Evolutionary conservation across 371 early-diverging fungal species (phyloP).

Genomic region (Fennellomyces sp.): DNA sequence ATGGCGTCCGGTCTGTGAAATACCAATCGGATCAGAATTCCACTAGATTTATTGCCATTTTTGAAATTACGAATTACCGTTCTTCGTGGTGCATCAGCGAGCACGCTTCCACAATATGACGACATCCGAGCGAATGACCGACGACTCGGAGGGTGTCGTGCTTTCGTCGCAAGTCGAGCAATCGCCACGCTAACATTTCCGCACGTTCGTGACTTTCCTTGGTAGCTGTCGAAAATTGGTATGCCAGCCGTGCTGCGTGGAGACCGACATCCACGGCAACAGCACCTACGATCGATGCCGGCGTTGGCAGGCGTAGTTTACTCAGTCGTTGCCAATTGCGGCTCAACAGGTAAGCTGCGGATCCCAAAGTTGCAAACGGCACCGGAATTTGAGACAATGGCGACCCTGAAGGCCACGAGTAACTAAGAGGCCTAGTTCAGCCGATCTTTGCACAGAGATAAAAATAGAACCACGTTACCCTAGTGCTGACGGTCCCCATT

Average conservation of each 20-base stretch:
- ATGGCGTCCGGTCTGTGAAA: conserved; percentile 41
- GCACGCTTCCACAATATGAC: conserved; percentile 53
- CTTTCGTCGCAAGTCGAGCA: conserved; percentile 39
- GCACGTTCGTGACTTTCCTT: conserved; percentile 45
- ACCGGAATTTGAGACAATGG: conserved; percentile 33
- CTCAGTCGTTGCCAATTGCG: conserved; percentile 32
- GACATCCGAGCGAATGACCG: conserved; percentile 50
- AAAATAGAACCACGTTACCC: conserved; percentile 25
- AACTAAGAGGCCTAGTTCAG: too few species aligned
- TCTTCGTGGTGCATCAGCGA: conserved; percentile 34
- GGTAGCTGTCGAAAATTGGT: conserved; percentile 40
- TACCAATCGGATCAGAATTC: not conserved
- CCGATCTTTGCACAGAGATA: not conserved
- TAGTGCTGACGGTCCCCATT: conserved; percentile 46
- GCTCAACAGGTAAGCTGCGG: conserved; percentile 35
- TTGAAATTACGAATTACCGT: conserved; percentile 31
- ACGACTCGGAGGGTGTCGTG: conserved; percentile 47
- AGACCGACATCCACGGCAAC: conserved; percentile 41
- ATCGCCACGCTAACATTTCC: conserved; percentile 46
- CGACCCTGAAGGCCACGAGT: conserved; percentile 55
- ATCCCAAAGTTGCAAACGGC: conserved; percentile 45
- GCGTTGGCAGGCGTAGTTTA: conserved; percentile 39
- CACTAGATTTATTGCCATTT: not conserved
- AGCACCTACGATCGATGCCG: conserved; percentile 40
- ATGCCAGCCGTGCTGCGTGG: conserved; percentile 43